These are phyloP conservation scores for Chloridella minuta DNA, from an alignment of 352 stramenopile species.

Conservation along the genomic window DNA sequence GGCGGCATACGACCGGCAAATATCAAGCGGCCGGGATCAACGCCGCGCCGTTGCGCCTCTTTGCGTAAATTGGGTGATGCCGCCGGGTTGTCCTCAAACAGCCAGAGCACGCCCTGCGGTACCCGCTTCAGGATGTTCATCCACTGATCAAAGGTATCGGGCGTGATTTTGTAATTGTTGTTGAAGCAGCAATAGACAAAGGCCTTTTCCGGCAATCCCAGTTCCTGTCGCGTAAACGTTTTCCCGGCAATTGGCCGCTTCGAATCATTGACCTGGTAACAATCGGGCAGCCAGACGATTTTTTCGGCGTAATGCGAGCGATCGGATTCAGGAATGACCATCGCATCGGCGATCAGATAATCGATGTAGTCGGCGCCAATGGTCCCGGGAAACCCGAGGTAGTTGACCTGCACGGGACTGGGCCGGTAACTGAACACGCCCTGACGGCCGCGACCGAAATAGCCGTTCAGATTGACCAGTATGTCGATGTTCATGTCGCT, in stretches of 20 bases:
- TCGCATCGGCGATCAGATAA: conserved; percentile 51
- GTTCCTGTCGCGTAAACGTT: conserved; percentile 28
- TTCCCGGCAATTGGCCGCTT: conserved; percentile 27
- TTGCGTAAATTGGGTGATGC: conserved; percentile 40
- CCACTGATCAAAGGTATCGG: conserved; percentile 48
- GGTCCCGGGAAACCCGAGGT: conserved; percentile 53
- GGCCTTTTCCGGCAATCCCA: conserved; percentile 48
- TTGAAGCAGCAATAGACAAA: conserved; percentile 80
- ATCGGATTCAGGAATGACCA: conserved; percentile 30
- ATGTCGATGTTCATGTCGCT: conserved; percentile 44
- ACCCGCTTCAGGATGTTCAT: conserved; percentile 60
- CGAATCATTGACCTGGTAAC: conserved; percentile 62
- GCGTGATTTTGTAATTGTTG: conserved; percentile 68
- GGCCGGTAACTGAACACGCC: conserved; percentile 60
- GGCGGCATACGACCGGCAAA: conserved; percentile 29
- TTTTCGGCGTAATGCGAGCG: conserved; percentile 41
- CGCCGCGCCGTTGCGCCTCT: conserved; percentile 33
- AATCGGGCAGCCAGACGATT: conserved; percentile 53
- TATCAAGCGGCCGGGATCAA: conserved; percentile 31
- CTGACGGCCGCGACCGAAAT: conserved; percentile 51
- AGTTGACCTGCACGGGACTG: conserved; percentile 45
- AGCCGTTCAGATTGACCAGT: conserved; percentile 58
- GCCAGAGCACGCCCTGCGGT: conserved; percentile 48
- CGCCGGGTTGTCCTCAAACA: conserved; percentile 40
- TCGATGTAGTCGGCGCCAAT: conserved; percentile 55